Evolutionary conservation across 768 basidiomycete species (phyloP), one percentile per base, ranked within the genome.

Genomic region (Paxillus rubicundulus): DNA sequence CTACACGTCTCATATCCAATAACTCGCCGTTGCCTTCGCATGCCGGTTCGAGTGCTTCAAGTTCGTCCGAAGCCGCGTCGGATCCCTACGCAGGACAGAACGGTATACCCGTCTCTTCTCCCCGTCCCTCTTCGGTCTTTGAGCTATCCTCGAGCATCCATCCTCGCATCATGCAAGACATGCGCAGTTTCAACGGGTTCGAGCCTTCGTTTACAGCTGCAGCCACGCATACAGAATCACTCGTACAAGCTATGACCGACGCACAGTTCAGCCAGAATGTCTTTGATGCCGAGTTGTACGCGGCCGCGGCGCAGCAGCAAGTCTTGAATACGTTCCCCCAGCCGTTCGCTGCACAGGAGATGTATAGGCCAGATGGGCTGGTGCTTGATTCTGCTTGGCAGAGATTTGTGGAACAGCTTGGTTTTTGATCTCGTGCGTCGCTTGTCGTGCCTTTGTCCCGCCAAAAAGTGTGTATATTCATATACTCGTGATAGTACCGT

Each of bases 381-480:
- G 71, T 74, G 28, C 58, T 86, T 49, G 83, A 87, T 61, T 69
- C 83, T 16, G 78, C 82, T 1, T 88, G 85, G 85, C 79, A 82
- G 62, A 78, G 74, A 54, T 83, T 88, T 40, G 80, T 85, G 40
- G 82, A 86, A 63, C 86, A 87, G 57, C 72, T 88, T 40, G 86
- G 86, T 2, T 78, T 77, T 54, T 75, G 52, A 66, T 40, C 8
- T 28, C 8, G 16, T n/a, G 17, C 36, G 17, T 17, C 16, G 7
- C 28, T 9, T 28, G 4, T 27, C 41, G 24, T 9, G 5, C 42
- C 5, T 16, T 24, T 41, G 18, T 41, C 24, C 5, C 24, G 24
- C 24, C 24, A 24, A 24, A 24, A 24, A 2, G 24, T 24, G 24
- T 5, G 24, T 24, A 5, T 24, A 24, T 5, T 24, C 20, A 5